Conservation (phyloP, 2,329 filamentous ascomycete genomes). For the Cercospora canescens region DNA sequence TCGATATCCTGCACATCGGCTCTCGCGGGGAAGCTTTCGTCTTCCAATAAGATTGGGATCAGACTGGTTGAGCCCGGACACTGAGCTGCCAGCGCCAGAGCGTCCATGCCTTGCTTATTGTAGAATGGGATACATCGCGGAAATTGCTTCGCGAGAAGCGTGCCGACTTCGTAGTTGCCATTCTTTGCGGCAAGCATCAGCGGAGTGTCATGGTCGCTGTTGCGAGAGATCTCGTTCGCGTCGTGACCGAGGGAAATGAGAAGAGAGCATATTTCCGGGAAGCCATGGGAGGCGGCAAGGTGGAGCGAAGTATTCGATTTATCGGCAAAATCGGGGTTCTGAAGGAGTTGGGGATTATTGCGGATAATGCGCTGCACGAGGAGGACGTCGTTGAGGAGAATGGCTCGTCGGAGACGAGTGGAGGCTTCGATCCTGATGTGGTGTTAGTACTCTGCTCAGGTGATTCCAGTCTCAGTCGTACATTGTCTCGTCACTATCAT, state of each 20-base stretch:
- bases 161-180: slow-evolving; percentile 72
- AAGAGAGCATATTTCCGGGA: slow-evolving; percentile 65
- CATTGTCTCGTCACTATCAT: slow-evolving; percentile 19
- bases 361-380: slow-evolving; percentile 76
- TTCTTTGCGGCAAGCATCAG: slow-evolving; percentile 73
- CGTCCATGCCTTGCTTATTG: slow-evolving; percentile 69
- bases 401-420: slow-evolving; percentile 77
- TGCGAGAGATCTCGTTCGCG: slow-evolving; percentile 69
- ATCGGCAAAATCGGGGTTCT: slow-evolving; percentile 75
- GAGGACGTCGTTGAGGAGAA: slow-evolving; percentile 70
- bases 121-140: slow-evolving; percentile 63
- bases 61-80: slow-evolving; percentile 41
- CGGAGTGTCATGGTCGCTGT: slow-evolving; percentile 77
- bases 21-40: slow-evolving; percentile 34
- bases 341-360: slow-evolving; percentile 68
- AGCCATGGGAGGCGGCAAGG: slow-evolving; percentile 72
- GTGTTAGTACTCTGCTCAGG: not conserved
- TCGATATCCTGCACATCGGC: slow-evolving; percentile 55
- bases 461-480: not conserved
- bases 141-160: slow-evolving; percentile 66
- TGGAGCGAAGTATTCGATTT: slow-evolving; percentile 84
- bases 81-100: slow-evolving; percentile 48
- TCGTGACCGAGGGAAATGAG: slow-evolving; percentile 78
- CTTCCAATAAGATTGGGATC: slow-evolving; percentile 43
- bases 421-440: slow-evolving; percentile 69